Conservation (phyloP, 495 filamentous ascomycete genomes). For the Parmelia sp. region DNA sequence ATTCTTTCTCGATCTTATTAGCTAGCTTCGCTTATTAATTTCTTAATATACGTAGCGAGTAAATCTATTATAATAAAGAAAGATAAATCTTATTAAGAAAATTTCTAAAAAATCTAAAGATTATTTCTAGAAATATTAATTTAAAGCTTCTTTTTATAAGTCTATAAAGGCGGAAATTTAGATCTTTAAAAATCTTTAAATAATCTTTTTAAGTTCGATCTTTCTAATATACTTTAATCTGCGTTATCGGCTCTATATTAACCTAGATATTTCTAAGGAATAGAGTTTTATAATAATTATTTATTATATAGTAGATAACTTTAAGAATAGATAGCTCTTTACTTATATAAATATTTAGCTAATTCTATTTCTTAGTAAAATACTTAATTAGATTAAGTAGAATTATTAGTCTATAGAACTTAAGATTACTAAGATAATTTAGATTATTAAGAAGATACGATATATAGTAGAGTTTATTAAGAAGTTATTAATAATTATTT, state of each 20-base stretch:
- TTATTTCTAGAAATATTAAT: not conserved
- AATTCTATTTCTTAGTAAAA: constrained; percentile 10
- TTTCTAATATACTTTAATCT: constrained; percentile 11
- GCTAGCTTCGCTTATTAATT: not conserved
- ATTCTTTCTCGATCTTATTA: not conserved
- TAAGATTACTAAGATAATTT: not conserved
- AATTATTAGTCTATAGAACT: not conserved
- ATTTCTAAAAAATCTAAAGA: not conserved
- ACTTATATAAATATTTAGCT: not conserved
- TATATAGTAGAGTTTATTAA: constrained; percentile 1
- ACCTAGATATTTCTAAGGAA: constrained; percentile 12
- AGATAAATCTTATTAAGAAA: not conserved
- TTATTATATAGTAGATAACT: constrained; percentile 6
- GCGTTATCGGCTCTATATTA: too few species aligned
- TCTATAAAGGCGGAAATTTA: not conserved
- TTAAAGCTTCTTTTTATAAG: not conserved
- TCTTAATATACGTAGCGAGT: not conserved
- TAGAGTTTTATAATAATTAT: not conserved
- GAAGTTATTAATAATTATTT: not conserved
- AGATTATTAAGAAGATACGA: not conserved
- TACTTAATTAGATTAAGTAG: not conserved
- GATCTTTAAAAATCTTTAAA: not conserved
- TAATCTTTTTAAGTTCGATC: not conserved
- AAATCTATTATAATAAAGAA: not conserved
- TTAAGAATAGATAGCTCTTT: not conserved